Evolutionary conservation across 495 filamentous ascomycete genomes (phyloP).

Genomic region (Penicillium robsamsonii): DNA sequence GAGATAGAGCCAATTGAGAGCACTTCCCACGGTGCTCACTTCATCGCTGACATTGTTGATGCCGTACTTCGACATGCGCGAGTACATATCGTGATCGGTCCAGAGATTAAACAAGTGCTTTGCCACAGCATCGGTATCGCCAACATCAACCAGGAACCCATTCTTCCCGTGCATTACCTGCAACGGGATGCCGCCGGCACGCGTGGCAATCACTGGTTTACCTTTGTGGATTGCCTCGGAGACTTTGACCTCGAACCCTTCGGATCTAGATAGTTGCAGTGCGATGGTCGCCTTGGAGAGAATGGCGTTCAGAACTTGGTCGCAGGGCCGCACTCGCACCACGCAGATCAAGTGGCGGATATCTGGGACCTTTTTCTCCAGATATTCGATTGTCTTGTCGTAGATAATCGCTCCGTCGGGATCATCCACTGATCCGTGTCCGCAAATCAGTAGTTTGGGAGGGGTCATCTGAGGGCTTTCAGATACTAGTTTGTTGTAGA

Average conservation of each 20-base stretch:
- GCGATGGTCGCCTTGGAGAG: slow-evolving; percentile 70
- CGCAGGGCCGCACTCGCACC: slow-evolving; percentile 73
- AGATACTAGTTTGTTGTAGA: slow-evolving; percentile 57
- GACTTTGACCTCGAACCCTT: slow-evolving; percentile 90
- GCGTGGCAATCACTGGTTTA: slow-evolving; percentile 75
- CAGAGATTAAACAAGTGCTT: slow-evolving; percentile 66
- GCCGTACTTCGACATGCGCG: slow-evolving; percentile 67
- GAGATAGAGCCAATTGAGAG: slow-evolving; percentile 74
- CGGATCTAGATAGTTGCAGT: slow-evolving; percentile 77
- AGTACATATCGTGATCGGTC: slow-evolving; percentile 61
- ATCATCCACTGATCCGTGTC: slow-evolving; percentile 83
- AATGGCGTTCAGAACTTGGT: slow-evolving; percentile 81
- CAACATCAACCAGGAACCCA: slow-evolving; percentile 73
- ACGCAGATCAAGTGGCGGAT: slow-evolving; percentile 63
- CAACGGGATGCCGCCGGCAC: slow-evolving; percentile 77
- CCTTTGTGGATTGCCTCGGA: slow-evolving; percentile 86
- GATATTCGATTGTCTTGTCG: slow-evolving; percentile 63
- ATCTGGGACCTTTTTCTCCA: slow-evolving; percentile 55
- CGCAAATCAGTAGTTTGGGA: slow-evolving; percentile 74
- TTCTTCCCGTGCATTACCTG: slow-evolving; percentile 73
- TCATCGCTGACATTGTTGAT: slow-evolving; percentile 70
- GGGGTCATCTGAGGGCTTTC: slow-evolving; percentile 42
- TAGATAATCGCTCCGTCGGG: slow-evolving; percentile 75
- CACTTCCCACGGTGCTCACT: slow-evolving; percentile 79
- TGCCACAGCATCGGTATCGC: slow-evolving; percentile 72